Evolutionary conservation across 441 rosid genomes (phyloP).

Genomic region (Capsella rubella): DNA sequence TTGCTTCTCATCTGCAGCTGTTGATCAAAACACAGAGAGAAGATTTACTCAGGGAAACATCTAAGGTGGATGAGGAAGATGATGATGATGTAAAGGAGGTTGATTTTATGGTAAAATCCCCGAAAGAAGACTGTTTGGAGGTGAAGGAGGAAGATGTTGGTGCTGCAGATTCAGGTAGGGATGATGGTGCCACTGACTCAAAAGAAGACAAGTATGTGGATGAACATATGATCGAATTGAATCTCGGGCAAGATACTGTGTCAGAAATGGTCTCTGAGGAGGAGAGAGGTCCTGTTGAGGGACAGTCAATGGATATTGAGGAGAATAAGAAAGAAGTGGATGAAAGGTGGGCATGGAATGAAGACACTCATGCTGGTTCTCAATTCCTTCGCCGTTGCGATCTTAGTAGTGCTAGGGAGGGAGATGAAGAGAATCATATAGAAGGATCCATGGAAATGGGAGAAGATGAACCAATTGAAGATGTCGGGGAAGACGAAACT

Average conservation of each 20-base stretch:
- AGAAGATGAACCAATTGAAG: slow-evolving; percentile 45
- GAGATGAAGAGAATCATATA: slow-evolving; percentile 28
- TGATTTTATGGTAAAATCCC: slow-evolving; percentile 49
- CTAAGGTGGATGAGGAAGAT: neutral
- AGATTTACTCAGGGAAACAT: slow-evolving; percentile 23
- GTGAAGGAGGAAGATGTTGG: slow-evolving; percentile 49
- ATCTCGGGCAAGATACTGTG: slow-evolving; percentile 42
- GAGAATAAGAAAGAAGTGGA: slow-evolving; percentile 40
- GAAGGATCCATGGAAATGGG: slow-evolving; percentile 43
- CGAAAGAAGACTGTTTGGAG: slow-evolving; percentile 53
- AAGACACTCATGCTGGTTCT: slow-evolving; percentile 34
- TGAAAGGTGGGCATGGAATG: slow-evolving; percentile 44
- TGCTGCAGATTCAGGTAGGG: slow-evolving; percentile 35
- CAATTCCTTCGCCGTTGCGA: slow-evolving; percentile 51
- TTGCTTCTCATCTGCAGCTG: slow-evolving; percentile 85
- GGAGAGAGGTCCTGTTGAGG: slow-evolving; percentile 30
- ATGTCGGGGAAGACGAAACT: slow-evolving; percentile 40
- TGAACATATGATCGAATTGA: slow-evolving; percentile 43
- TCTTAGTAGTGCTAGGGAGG: slow-evolving; percentile 43
- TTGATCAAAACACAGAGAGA: slow-evolving; percentile 39
- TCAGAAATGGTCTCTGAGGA: slow-evolving; percentile 41
- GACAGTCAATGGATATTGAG: slow-evolving; percentile 36
- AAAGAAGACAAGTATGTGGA: slow-evolving; percentile 39
- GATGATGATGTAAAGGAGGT: slow-evolving; percentile 58
- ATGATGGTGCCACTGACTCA: slow-evolving; percentile 39